phyloP scores from a whole-genome alignment of 2,329 filamentous ascomycete genomes.

The Hypoxylon sp. region DNA sequence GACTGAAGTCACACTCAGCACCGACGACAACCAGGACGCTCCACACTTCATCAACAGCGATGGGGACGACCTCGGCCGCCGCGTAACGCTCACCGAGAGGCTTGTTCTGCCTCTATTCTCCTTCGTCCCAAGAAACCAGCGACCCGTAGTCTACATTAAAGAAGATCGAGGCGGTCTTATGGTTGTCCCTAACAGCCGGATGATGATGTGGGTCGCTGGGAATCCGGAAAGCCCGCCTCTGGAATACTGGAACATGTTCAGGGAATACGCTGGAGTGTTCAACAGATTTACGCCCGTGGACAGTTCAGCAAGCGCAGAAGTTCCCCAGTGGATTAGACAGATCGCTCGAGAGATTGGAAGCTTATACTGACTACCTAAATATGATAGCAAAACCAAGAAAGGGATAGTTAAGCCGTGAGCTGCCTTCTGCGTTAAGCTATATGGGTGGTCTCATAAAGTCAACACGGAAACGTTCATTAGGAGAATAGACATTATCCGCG shows the following conservation, averaged over 20 bases:
- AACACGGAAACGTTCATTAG: background rate
- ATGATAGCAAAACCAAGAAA: background rate
- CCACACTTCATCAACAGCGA: slow-evolving; percentile 13
- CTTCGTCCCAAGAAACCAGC: slow-evolving; percentile 6
- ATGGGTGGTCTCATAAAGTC: background rate
- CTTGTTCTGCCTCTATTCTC: slow-evolving; percentile 8
- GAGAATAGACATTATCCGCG: background rate
- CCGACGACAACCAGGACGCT: background rate
- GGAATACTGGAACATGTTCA: slow-evolving; percentile 11
- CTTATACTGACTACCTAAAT: background rate
- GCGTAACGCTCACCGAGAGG: background rate
- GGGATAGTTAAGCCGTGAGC: background rate
- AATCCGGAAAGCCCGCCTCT: background rate
- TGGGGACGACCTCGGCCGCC: background rate
- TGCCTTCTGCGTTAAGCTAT: background rate
- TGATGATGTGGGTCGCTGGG: slow-evolving; percentile 22
- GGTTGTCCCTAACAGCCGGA: slow-evolving; percentile 11
- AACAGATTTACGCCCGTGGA: background rate
- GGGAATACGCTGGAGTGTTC: slow-evolving; percentile 3
- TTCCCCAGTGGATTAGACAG: slow-evolving; percentile 2
- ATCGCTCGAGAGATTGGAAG: slow-evolving; percentile 15
- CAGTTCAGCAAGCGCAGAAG: background rate
- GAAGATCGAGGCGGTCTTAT: slow-evolving; percentile 1
- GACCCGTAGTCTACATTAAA: slow-evolving; percentile 6
- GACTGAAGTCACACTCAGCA: slow-evolving; percentile 1